Evolutionary conservation across 495 filamentous ascomycete species (phyloP), one percentile per base, ranked within the genome.

Genomic region (Penicillium steckii): DNA sequence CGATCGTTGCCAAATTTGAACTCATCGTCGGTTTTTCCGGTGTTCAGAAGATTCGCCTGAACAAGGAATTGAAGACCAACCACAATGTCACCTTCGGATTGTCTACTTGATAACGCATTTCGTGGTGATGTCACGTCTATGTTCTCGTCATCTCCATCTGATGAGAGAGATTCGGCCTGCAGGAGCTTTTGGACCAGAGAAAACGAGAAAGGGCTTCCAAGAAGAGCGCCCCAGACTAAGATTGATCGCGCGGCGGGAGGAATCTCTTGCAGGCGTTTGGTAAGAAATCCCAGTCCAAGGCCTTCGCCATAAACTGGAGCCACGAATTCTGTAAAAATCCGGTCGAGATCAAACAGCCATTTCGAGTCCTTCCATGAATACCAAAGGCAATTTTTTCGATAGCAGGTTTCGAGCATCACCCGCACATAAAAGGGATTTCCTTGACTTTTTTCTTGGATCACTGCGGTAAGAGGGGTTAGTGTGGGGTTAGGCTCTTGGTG

Each of bases 401-500:
- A 85, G 61, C 88, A 91, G 7, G 87, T 85, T 61, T 87, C 88
- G n/a, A 96, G 79, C 83, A 96, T 92, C 65, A 95, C 88, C 25
- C 88, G 82, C 53, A 95, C 85, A 56, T 92, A 93, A 65, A 95
- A 95, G 0, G 89, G 88, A 59, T 95, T 94, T 0, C 90, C 89
- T 12, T 78, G 76, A 19, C 84, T 88, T 69, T 92, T 91, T 57
- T 91, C 89, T 65, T 91, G 87, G 15, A 95, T 79, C 9, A 92
- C 85, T 17, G 87, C 81, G 8, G 84, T 82, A 10, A 78, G 65
- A 5, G 74, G 73, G 0, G 69, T 74, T 26, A 75, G 48, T 26
- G 54, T 64, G 7, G 67, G 59, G 27, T 74, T 70, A 3, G 69
- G 62, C 0, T 65, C 59, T 38, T 75, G 67, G 42, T 78, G 74